A percentile compares a stretch with the other conserved stretches of the same genome.
phyloP scores from a whole-genome alignment of 129 eudicot genomes.

The Chrysanthemum lavandulifolium region DNA sequence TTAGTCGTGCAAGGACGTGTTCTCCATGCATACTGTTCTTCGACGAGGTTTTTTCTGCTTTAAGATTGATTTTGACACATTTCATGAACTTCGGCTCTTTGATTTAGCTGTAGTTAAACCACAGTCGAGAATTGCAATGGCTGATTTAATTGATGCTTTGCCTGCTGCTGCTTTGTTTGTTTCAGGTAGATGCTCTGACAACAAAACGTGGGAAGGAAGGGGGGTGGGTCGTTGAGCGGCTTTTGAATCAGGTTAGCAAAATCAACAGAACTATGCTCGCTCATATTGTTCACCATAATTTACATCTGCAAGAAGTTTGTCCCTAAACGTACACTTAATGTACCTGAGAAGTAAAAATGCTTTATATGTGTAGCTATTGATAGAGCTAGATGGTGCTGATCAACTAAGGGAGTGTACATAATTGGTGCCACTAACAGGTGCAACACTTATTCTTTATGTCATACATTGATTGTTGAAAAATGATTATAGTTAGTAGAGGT shows the following conservation, averaged over 20 bases:
- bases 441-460: conserved; percentile 1
- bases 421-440: conserved; percentile 95
- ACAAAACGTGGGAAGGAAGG: conserved; percentile 75
- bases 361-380: conserved; percentile 50
- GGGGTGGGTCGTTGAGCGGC: conserved; percentile 71
- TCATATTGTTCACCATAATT: background rate
- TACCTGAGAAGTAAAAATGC: background rate
- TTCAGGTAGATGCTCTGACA: conserved; percentile 75
- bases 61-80: too few species aligned
- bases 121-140: too few species aligned
- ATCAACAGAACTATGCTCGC: background rate
- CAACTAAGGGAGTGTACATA: conserved; percentile 60
- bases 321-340: background rate
- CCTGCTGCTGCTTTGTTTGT: background rate
- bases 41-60: conserved; percentile 60
- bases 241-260: conserved; percentile 58
- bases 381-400: conserved; percentile 80
- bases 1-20: conserved; percentile 92
- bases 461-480: background rate
- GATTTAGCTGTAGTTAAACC: background rate
- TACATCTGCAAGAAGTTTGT: background rate
- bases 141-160: background rate
- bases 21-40: conserved; percentile 93
- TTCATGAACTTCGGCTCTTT: background rate
- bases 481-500: background rate